phyloP scores from a whole-genome alignment of 176 grass and related monocot genomes.

The Secale cereale region DNA sequence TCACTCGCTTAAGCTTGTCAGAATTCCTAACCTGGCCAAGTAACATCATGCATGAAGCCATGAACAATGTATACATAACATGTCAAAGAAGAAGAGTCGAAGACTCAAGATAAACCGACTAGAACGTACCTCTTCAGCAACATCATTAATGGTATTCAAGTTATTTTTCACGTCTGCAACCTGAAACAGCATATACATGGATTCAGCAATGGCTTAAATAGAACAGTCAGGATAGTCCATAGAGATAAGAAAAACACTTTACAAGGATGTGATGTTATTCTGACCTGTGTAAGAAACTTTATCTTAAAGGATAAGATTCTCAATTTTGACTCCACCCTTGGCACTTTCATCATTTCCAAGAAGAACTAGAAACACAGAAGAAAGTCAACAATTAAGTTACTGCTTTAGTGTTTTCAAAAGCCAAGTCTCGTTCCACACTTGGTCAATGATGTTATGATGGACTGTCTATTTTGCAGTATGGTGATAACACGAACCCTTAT shows the following conservation, averaged over 20 bases:
- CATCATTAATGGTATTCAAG: constrained; percentile 73
- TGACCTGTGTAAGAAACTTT: constrained; percentile 78
- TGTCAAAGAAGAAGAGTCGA: constrained; percentile 1
- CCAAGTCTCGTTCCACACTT: neutral
- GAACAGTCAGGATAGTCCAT: neutral
- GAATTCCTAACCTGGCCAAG: constrained; percentile 73
- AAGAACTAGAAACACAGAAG: constrained; percentile 62
- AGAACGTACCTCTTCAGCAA: constrained; percentile 71
- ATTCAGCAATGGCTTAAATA: constrained; percentile 11
- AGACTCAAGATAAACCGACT: neutral
- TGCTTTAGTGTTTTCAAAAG: neutral
- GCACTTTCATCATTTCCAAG: constrained; percentile 97
- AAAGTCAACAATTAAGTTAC: constrained; percentile 20
- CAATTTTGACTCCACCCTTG: constrained; percentile 84
- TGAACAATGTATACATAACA: constrained; percentile 19
- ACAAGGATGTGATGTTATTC: constrained; percentile 18
- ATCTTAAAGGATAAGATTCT: constrained; percentile 91
- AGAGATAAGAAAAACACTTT: neutral
- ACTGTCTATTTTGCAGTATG: neutral
- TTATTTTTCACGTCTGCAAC: constrained; percentile 74
- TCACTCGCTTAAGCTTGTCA: constrained; percentile 75
- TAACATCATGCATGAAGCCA: constrained; percentile 28
- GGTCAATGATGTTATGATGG: neutral
- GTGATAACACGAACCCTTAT: neutral
- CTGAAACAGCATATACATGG: constrained; percentile 42